These are phyloP conservation scores for Phytophthora sp. DNA, from an alignment of 352 stramenopile species.

Conservation along the genomic window DNA sequence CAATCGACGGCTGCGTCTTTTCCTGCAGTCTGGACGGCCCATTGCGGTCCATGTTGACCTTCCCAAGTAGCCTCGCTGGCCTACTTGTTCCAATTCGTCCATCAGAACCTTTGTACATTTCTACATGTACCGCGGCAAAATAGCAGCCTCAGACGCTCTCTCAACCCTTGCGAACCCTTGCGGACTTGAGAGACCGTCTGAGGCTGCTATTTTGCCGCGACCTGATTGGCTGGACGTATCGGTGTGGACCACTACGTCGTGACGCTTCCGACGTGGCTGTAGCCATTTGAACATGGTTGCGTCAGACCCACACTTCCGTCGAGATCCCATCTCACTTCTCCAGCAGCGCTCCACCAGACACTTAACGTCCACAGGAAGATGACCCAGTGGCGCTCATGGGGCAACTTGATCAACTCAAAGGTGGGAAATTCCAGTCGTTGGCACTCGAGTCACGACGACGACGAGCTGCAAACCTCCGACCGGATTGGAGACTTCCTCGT, in stretches of 20 bases:
- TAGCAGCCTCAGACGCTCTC: too few relatives aligned
- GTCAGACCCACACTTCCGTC: too few relatives aligned
- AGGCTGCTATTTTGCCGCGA: conserved; percentile 11
- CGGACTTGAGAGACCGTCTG: too few relatives aligned
- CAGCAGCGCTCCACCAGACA: too few relatives aligned
- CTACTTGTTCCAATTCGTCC: conserved; percentile 82
- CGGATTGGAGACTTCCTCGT: conserved; percentile 6
- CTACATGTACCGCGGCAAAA: conserved; percentile 93
- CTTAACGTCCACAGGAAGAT: too few relatives aligned
- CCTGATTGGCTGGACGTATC: not conserved
- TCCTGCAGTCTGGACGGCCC: conserved; percentile 82
- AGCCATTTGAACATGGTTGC: conserved; percentile 26
- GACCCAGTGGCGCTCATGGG: conserved; percentile 2
- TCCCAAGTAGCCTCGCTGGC: conserved; percentile 93
- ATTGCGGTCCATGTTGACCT: conserved; percentile 97
- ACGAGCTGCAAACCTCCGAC: not conserved
- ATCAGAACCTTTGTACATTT: conserved; percentile 91
- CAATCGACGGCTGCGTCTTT: conserved; percentile 82
- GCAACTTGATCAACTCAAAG: not conserved
- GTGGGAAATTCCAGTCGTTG: conserved; percentile 1
- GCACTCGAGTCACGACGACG: not conserved
- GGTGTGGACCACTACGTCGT: not conserved
- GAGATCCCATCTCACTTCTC: too few relatives aligned
- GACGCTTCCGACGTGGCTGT: conserved; percentile 11
- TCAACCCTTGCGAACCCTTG: too few relatives aligned